Evolutionary conservation across 2,329 filamentous ascomycete species (phyloP).

Genomic region (Cladorrhinum sp.): DNA sequence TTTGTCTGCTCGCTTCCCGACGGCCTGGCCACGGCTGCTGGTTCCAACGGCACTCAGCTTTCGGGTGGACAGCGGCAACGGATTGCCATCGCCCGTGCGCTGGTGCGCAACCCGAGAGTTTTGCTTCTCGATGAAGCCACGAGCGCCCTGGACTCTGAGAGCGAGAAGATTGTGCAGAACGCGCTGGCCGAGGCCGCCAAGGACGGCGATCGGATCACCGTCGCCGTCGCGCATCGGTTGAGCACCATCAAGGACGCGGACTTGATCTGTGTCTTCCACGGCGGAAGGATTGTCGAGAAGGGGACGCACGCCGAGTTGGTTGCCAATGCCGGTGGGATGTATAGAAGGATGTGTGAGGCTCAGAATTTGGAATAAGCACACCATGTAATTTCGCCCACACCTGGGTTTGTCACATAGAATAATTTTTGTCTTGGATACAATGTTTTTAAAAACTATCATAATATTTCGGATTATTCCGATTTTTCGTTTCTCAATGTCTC

Average conservation of each 20-base stretch:
- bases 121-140: slow-evolving; percentile 74
- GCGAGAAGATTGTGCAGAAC: slow-evolving; percentile 62
- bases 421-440: not conserved
- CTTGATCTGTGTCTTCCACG: slow-evolving; percentile 84
- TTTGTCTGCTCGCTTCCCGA: slow-evolving; percentile 56
- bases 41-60: slow-evolving; percentile 64
- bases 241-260: slow-evolving; percentile 93
- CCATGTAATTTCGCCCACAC: too few species aligned
- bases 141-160: slow-evolving; percentile 59
- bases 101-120: slow-evolving; percentile 63
- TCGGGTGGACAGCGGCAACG: slow-evolving; percentile 72
- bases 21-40: slow-evolving; percentile 61
- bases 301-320: slow-evolving; percentile 78
- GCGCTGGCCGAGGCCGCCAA: slow-evolving; percentile 60
- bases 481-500: not conserved
- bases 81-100: slow-evolving; percentile 68
- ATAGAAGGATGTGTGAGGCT: slow-evolving; percentile 52
- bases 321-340: slow-evolving; percentile 36
- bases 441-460: not conserved
- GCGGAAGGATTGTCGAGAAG: slow-evolving; percentile 80
- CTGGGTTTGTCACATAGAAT: not conserved
- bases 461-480: not conserved
- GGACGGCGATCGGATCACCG: slow-evolving; percentile 67
- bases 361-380: slow-evolving; percentile 32
- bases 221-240: slow-evolving; percentile 90